These are phyloP conservation scores for Phytophthora ohioensis DNA, from an alignment of 352 stramenopile species.

Conservation along the genomic window DNA sequence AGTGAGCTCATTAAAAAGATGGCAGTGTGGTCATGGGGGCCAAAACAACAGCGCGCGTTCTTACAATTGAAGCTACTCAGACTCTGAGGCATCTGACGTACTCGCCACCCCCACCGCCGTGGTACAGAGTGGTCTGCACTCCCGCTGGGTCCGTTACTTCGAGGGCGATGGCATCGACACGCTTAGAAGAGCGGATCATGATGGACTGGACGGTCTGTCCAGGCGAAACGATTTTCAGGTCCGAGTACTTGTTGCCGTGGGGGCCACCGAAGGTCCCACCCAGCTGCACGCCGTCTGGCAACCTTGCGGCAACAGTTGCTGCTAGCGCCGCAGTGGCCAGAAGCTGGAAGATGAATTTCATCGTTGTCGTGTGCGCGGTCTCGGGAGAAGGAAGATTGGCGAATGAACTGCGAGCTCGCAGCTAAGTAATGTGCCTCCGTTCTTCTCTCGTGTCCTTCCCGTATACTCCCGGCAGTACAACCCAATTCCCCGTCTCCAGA, in stretches of 20 bases:
- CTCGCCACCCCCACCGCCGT: constrained; percentile 14
- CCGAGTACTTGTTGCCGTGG: constrained; percentile 22
- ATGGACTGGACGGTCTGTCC: constrained; percentile 17
- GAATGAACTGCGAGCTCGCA: background rate
- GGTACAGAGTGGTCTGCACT: background rate
- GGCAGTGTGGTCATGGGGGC: too few relatives aligned
- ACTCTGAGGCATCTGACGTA: too few relatives aligned
- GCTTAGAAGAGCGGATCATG: constrained; percentile 8
- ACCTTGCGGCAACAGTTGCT: background rate
- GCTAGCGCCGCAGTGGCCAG: constrained; percentile 1
- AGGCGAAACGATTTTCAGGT: background rate
- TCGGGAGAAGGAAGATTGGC: background rate
- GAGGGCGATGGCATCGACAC: constrained; percentile 15
- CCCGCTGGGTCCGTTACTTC: background rate
- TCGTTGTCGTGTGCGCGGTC: background rate
- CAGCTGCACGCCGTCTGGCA: background rate
- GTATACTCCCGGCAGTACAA: too few relatives aligned
- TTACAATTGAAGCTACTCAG: too few relatives aligned
- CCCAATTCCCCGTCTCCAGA: too few relatives aligned
- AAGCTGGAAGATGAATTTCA: constrained; percentile 14
- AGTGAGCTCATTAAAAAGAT: too few relatives aligned
- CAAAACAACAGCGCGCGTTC: too few relatives aligned
- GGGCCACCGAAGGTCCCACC: constrained; percentile 16
- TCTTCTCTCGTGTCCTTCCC: too few relatives aligned
- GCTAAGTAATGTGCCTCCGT: too few relatives aligned